These are phyloP conservation scores for Kockiozyma suomiensis DNA, from an alignment of 805 yeast species.

Conservation along the genomic window DNA sequence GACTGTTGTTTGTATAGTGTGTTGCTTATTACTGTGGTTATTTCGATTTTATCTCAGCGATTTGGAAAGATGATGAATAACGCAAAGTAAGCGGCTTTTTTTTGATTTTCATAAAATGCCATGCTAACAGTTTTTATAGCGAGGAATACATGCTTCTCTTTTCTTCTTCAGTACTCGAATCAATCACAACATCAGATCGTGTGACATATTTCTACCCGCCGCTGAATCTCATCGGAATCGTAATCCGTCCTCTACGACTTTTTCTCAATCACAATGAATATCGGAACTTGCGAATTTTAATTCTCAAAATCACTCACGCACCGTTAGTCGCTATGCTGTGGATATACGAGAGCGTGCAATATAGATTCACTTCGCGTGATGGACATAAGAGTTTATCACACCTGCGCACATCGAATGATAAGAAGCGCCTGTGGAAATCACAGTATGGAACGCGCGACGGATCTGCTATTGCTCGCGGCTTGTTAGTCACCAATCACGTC, in stretches of 20 bases:
- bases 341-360: slow-evolving; percentile 34
- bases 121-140: slow-evolving; percentile 11
- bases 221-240: slow-evolving; percentile 38
- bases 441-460: slow-evolving; percentile 16
- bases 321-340: slow-evolving; percentile 38
- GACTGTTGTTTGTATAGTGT: slow-evolving; percentile 26
- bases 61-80: slow-evolving; percentile 41
- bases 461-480: slow-evolving; percentile 19
- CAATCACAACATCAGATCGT: slow-evolving; percentile 41
- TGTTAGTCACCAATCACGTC: slow-evolving; percentile 24
- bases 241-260: slow-evolving; percentile 39
- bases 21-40: slow-evolving; percentile 41
- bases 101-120: neutral
- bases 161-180: slow-evolving; percentile 40
- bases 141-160: slow-evolving; percentile 42
- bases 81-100: slow-evolving; percentile 38
- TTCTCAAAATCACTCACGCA: slow-evolving; percentile 40
- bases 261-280: slow-evolving; percentile 36
- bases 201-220: slow-evolving; percentile 43
- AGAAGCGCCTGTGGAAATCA: slow-evolving; percentile 16
- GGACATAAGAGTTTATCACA: slow-evolving; percentile 10
- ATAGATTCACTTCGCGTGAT: slow-evolving; percentile 6
- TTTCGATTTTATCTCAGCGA: slow-evolving; percentile 42
- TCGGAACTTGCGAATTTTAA: slow-evolving; percentile 36
- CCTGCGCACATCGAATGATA: slow-evolving; percentile 7